phyloP scores from a whole-genome alignment of 441 rosid species.

The Populus hybrid region DNA sequence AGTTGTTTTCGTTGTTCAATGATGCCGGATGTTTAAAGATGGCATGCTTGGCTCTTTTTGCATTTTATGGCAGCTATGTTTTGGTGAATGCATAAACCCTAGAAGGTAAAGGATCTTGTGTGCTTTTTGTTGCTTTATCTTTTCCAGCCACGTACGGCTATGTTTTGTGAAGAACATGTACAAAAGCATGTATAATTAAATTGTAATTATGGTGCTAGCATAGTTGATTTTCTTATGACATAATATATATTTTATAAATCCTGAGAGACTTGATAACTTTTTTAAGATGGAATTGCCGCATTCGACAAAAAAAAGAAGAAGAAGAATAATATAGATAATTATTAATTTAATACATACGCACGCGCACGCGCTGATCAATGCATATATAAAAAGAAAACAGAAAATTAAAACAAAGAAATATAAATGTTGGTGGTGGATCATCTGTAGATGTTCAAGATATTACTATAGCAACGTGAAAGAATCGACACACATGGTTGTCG shows the following conservation, averaged over 20 bases:
- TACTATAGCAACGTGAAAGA: constrained; percentile 1
- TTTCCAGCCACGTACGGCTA: background rate
- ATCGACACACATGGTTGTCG: background rate
- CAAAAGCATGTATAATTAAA: background rate
- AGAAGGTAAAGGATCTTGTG: background rate
- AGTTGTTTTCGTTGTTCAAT: background rate
- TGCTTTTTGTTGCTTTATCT: background rate
- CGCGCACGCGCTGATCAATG: background rate
- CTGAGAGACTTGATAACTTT: no score
- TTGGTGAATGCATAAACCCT: constrained; percentile 4
- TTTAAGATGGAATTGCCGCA: no score
- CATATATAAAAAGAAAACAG: background rate
- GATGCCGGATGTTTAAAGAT: background rate
- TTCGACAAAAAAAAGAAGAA: no score
- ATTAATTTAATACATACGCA: no score
- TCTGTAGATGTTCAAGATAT: background rate
- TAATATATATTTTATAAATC: no score
- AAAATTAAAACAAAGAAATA: background rate
- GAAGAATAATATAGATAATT: no score
- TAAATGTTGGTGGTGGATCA: background rate
- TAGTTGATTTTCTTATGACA: background rate
- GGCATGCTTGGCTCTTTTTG: background rate
- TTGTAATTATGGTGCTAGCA: background rate
- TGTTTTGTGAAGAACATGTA: background rate
- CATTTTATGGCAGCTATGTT: background rate